Evolutionary conservation across 2,329 filamentous ascomycete genomes (phyloP), one percentile per base, ranked within the genome.

Genomic region (Colletotrichum shisoi): DNA sequence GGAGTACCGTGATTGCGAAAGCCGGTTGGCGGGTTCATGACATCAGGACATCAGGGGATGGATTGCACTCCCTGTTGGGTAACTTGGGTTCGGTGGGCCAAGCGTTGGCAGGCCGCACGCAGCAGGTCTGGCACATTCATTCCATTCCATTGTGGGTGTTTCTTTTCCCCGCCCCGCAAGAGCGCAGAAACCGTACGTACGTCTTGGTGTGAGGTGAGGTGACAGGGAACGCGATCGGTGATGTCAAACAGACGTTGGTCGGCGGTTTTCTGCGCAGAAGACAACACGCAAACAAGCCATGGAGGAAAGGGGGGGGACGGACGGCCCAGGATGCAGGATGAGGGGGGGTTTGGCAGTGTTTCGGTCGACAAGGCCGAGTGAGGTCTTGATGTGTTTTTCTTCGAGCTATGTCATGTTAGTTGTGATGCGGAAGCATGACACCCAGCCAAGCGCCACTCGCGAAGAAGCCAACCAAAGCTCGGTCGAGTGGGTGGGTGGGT

Each of bases 11-110:
- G 61, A 64, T 67, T 67, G 64, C 64, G 64, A 49, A 48, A 31
- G 27, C 21, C 54, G 42, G 48, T 59, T 64, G 64, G 64, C 64
- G 64, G 64, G 64, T 67, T 64, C 48, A 67, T 67, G 64, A 67
- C 64, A 67, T 67, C 64, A 67, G 54, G n/a, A n/a, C n/a, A n/a
- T n/a, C n/a, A n/a, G n/a, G n/a, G 42, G 53, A 63, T 42, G 49
- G 54, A 44, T 49, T 62, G 27, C 19, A 12, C 24, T 19, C 61
- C 60, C 54, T 63, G 63, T 39, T 44, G 54, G 24, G 42, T n/a
- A n/a, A n/a, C n/a, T n/a, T n/a, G n/a, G n/a, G n/a, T n/a, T 63
- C 53, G 52, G 61, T 57, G 64, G 64, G 64, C 54, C 64, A 67
- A 67, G 61, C 54, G 42, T 67, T 67, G 61, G 24, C 24, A 27